These are phyloP conservation scores for Leccinum uliginosum DNA, from an alignment of 768 basidiomycete species.

Conservation along the genomic window DNA sequence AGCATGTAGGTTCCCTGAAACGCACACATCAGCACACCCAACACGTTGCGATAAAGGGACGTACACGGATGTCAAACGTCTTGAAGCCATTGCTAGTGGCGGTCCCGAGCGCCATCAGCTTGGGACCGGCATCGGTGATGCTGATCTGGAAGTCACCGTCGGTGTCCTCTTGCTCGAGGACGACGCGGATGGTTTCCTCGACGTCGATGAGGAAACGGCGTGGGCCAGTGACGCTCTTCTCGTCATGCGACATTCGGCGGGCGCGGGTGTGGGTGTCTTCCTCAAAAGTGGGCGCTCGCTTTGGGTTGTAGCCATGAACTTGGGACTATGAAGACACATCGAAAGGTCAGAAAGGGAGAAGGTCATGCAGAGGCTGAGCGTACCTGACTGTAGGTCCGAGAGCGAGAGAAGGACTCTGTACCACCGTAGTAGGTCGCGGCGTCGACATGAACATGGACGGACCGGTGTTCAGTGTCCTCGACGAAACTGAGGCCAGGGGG, in stretches of 20 bases:
- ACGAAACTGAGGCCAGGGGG: slow-evolving; percentile 62
- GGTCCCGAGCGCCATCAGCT: slow-evolving; percentile 92
- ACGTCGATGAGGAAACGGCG: slow-evolving; percentile 95
- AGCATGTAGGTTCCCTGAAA: slow-evolving; percentile 96
- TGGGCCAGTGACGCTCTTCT: slow-evolving; percentile 74
- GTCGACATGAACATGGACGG: slow-evolving; percentile 61
- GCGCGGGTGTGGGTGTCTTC: slow-evolving; percentile 71
- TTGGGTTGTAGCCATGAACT: slow-evolving; percentile 68
- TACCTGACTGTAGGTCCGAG: slow-evolving; percentile 86
- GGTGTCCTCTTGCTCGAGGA: slow-evolving; percentile 97
- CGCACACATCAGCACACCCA: slow-evolving; percentile 8
- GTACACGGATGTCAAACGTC: slow-evolving; percentile 89
- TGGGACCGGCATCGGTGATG: slow-evolving; percentile 93
- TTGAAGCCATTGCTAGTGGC: slow-evolving; percentile 98
- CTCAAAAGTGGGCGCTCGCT: slow-evolving; percentile 65
- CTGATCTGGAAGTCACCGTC: slow-evolving; percentile 97
- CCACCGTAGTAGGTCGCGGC: slow-evolving; percentile 82
- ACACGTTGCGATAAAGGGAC: slow-evolving; percentile 17
- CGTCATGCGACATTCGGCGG: slow-evolving; percentile 89
- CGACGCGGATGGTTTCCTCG: slow-evolving; percentile 94
- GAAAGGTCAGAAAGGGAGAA: slow-evolving; percentile 14
- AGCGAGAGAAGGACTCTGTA: slow-evolving; percentile 72
- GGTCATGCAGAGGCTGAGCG: slow-evolving; percentile 30
- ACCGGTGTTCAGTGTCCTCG: slow-evolving; percentile 50
- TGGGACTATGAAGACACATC: slow-evolving; percentile 46